Evolutionary conservation across 768 basidiomycete genomes (phyloP).

Genomic region (Mycena belliarum): DNA sequence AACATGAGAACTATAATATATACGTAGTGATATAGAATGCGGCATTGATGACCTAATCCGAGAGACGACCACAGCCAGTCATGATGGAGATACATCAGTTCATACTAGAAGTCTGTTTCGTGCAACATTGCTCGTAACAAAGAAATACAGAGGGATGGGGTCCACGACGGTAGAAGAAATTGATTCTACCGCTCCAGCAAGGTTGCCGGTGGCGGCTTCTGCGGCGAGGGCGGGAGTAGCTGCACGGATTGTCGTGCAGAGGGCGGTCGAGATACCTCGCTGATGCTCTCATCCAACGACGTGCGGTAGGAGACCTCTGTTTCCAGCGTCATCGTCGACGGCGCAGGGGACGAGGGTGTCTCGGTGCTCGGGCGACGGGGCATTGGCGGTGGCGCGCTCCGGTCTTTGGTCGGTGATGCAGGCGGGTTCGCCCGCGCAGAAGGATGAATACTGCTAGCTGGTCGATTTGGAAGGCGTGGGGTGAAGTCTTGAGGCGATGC

Average conservation of each 20-base stretch:
- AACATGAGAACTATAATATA: conserved; percentile 1
- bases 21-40: conserved; percentile 13
- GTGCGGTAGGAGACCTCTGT: conserved; percentile 16
- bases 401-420: conserved; percentile 47
- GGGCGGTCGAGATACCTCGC: conserved; percentile 15
- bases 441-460: conserved; percentile 76
- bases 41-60: conserved; percentile 11
- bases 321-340: conserved; percentile 19
- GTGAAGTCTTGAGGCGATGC: conserved; percentile 65
- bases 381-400: conserved; percentile 6
- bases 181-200: conserved; percentile 6
- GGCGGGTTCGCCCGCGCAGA: conserved; percentile 57
- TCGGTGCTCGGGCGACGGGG: conserved; percentile 21
- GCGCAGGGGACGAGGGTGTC: conserved; percentile 14
- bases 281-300: conserved; percentile 16
- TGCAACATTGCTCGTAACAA: conserved; percentile 5
- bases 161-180: neutral
- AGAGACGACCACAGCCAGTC: neutral
- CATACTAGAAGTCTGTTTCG: conserved; percentile 14
- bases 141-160: conserved; percentile 4
- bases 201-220: conserved; percentile 1
- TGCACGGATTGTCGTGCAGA: conserved; percentile 21
- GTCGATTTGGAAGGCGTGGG: conserved; percentile 68
- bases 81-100: conserved; percentile 14
- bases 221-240: conserved; percentile 6